phyloP scores from a whole-genome alignment of 108 stramenopile species.

The Mediolabrus comicus region DNA sequence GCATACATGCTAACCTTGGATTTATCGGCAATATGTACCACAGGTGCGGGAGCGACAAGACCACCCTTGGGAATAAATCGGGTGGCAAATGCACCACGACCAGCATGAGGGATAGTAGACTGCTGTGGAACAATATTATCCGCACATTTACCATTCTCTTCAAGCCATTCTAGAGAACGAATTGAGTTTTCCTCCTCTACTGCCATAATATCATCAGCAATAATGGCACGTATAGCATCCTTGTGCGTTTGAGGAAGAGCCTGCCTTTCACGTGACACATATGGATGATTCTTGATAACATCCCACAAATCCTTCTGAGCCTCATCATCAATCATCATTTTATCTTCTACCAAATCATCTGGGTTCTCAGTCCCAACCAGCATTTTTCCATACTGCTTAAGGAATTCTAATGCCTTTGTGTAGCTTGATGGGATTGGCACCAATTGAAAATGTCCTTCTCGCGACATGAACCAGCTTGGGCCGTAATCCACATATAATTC shows the following conservation, averaged over 20 bases:
- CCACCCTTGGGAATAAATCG: constrained; percentile 58
- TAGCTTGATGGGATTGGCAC: constrained; percentile 29
- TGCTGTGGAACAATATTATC: constrained; percentile 66
- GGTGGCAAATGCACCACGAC: constrained; percentile 77
- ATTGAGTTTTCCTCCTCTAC: constrained; percentile 49
- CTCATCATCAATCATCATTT: constrained; percentile 41
- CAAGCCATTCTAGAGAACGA: constrained; percentile 53
- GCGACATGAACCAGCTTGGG: constrained; percentile 35
- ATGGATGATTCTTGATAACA: constrained; percentile 39
- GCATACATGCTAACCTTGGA: constrained; percentile 41
- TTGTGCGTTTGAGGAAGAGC: constrained; percentile 35
- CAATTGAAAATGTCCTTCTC: constrained; percentile 33
- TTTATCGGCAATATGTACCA: constrained; percentile 67
- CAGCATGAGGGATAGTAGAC: constrained; percentile 71
- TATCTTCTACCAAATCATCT: constrained; percentile 42
- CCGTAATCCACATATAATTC: constrained; percentile 86
- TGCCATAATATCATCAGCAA: constrained; percentile 31
- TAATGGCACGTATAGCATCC: constrained; percentile 44
- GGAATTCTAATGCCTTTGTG: constrained; percentile 30
- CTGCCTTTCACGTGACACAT: constrained; percentile 36
- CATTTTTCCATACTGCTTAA: constrained; percentile 37
- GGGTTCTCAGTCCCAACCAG: constrained; percentile 26
- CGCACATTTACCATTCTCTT: constrained; percentile 69
- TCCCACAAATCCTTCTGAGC: constrained; percentile 45
- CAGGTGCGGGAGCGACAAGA: constrained; percentile 65